phyloP scores from a whole-genome alignment of 176 grass and related monocot genomes.

The Alopecurus myosuroides region DNA sequence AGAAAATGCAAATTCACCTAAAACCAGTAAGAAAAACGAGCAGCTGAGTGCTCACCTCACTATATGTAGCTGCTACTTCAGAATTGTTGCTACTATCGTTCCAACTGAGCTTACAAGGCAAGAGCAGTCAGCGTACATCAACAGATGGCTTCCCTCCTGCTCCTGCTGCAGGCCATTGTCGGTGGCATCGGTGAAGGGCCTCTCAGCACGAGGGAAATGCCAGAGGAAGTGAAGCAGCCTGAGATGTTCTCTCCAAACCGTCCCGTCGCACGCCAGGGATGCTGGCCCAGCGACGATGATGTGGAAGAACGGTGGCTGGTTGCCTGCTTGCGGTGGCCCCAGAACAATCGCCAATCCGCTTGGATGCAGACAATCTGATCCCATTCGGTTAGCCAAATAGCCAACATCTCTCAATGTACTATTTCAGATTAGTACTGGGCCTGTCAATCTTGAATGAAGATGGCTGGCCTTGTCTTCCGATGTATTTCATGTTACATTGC shows the following conservation, averaged over 20 bases:
- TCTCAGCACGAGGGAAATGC: neutral
- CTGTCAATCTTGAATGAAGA: neutral
- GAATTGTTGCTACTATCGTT: neutral
- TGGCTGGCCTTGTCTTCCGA: neutral
- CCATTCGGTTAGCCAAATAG: neutral
- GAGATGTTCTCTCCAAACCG: neutral
- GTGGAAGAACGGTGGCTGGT: conserved; percentile 42
- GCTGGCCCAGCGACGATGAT: neutral
- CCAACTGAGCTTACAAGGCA: neutral
- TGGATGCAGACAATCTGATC: conserved; percentile 45
- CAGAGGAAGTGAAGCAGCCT: neutral
- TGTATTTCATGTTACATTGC: neutral
- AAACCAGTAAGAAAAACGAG: conserved; percentile 26
- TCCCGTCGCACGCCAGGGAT: neutral
- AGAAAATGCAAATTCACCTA: conserved; percentile 39
- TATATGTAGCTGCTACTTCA: conserved; percentile 29
- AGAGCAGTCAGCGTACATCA: neutral
- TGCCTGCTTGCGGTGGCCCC: conserved; percentile 39
- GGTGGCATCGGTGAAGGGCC: neutral
- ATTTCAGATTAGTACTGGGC: neutral
- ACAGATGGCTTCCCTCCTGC: conserved; percentile 56
- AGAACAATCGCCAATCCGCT: conserved; percentile 15
- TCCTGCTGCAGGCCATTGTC: conserved; percentile 49
- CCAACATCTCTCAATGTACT: too few relatives aligned
- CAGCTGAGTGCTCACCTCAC: neutral